Evolutionary conservation across 1,139 yeast species (phyloP).

Genomic region (Zygosaccharomyces sapae): DNA sequence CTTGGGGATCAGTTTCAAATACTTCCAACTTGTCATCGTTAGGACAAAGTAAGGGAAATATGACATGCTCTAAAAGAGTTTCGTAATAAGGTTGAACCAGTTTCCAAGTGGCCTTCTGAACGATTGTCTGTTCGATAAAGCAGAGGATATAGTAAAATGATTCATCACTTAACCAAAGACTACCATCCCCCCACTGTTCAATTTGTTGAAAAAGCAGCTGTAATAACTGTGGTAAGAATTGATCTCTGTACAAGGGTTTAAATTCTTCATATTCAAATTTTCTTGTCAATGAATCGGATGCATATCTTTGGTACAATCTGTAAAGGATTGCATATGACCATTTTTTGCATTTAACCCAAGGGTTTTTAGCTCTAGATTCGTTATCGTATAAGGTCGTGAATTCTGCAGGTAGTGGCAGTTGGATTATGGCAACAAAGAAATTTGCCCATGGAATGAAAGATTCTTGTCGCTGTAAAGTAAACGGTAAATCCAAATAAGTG

Average conservation of each 20-base stretch:
- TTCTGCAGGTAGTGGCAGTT: conserved; percentile 52
- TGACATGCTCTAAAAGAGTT: conserved; percentile 62
- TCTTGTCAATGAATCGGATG: conserved; percentile 48
- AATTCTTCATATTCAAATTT: conserved; percentile 53
- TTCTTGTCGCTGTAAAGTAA: conserved; percentile 56
- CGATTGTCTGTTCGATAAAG: conserved; percentile 67
- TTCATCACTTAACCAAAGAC: conserved; percentile 66
- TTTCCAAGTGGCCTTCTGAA: conserved; percentile 66
- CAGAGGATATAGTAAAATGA: conserved; percentile 63
- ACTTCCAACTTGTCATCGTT: conserved; percentile 64
- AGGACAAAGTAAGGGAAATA: conserved; percentile 77
- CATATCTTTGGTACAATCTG: conserved; percentile 73
- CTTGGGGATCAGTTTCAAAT: conserved; percentile 87
- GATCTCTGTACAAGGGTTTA: conserved; percentile 44
- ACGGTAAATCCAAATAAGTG: conserved; percentile 75
- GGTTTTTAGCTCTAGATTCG: conserved; percentile 45
- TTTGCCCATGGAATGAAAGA: conserved; percentile 68
- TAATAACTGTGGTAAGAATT: conserved; percentile 72
- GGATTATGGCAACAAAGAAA: conserved; percentile 67
- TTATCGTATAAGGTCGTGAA: conserved; percentile 44
- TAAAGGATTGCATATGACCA: conserved; percentile 84
- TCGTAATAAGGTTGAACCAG: conserved; percentile 67
- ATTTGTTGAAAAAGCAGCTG: conserved; percentile 60
- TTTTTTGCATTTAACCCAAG: conserved; percentile 78
- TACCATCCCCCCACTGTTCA: conserved; percentile 64